A percentile compares a stretch with the other conserved stretches of the same genome.
Conservation (phyloP, 352 stramenopile species). For the Globisporangium sylvaticum region DNA sequence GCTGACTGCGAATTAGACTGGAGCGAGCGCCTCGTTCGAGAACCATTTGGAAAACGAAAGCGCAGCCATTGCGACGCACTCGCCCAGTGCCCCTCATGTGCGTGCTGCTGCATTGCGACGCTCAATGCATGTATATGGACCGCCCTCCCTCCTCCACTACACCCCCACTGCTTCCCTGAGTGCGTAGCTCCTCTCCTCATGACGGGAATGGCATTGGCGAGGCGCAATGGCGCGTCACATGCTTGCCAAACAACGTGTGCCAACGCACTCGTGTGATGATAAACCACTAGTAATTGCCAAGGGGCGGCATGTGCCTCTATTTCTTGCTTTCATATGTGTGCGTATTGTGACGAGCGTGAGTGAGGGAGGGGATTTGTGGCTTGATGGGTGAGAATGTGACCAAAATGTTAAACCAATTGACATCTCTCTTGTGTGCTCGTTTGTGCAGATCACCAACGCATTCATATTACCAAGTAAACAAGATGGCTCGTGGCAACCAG, state of each 20-base stretch:
- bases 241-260: not conserved
- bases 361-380: not conserved
- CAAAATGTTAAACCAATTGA: not conserved
- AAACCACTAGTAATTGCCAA: not conserved
- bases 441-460: not conserved
- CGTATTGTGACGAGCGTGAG: not conserved
- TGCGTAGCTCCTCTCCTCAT: not conserved
- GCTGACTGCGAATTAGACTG: not conserved
- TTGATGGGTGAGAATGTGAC: not conserved
- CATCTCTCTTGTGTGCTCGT: not conserved
- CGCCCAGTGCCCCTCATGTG: not conserved
- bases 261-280: not conserved
- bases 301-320: not conserved
- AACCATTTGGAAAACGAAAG: slow-evolving; percentile 4
- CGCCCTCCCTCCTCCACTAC: no score
- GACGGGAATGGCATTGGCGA: no score
- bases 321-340: not conserved
- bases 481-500: slow-evolving; percentile 82
- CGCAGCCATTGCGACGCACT: not conserved
- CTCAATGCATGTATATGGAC: no score
- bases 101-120: not conserved
- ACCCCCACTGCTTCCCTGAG: not conserved
- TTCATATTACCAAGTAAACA: not conserved
- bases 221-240: not conserved
- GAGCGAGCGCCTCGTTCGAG: slow-evolving; percentile 2